Evolutionary conservation across 768 basidiomycete genomes (phyloP).

Genomic region (Megacollybia marginata): DNA sequence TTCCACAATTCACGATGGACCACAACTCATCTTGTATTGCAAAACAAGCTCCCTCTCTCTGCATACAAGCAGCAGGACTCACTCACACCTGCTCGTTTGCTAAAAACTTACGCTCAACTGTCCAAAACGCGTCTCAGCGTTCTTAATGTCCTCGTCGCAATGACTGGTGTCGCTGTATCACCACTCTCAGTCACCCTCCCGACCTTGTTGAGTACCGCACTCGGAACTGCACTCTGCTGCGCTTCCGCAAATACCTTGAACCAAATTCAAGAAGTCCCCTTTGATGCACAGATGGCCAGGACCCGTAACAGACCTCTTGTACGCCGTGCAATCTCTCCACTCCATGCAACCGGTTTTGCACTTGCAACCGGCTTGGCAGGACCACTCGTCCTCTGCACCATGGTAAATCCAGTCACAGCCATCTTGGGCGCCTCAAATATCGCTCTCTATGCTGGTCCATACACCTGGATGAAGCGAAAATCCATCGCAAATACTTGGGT

Average conservation of each 20-base stretch:
- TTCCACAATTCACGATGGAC: slow-evolving; percentile 55
- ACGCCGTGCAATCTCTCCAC: slow-evolving; percentile 71
- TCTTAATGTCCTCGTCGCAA: slow-evolving; percentile 81
- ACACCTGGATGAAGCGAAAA: slow-evolving; percentile 89
- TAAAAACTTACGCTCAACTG: slow-evolving; percentile 71
- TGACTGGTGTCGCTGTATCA: slow-evolving; percentile 89
- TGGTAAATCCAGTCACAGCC: slow-evolving; percentile 85
- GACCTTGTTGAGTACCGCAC: slow-evolving; percentile 76
- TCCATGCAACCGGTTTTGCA: slow-evolving; percentile 82
- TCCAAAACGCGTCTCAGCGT: slow-evolving; percentile 80
- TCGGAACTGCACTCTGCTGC: slow-evolving; percentile 86
- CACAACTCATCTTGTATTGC: slow-evolving; percentile 9
- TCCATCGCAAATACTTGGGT: slow-evolving; percentile 88
- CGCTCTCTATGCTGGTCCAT: slow-evolving; percentile 81
- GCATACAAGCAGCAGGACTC: slow-evolving; percentile 29
- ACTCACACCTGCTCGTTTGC: slow-evolving; percentile 43
- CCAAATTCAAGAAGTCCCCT: slow-evolving; percentile 90
- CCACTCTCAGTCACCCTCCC: slow-evolving; percentile 82
- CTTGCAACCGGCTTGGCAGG: slow-evolving; percentile 71
- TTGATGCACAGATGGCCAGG: slow-evolving; percentile 94
- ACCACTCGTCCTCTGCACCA: slow-evolving; percentile 66
- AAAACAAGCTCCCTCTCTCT: slow-evolving; percentile 9
- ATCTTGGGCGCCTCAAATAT: slow-evolving; percentile 79
- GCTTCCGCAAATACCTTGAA: slow-evolving; percentile 94
- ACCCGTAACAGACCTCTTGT: slow-evolving; percentile 87